Conservation (phyloP, 345 rosid genomes). For the Dovyalis caffra region DNA sequence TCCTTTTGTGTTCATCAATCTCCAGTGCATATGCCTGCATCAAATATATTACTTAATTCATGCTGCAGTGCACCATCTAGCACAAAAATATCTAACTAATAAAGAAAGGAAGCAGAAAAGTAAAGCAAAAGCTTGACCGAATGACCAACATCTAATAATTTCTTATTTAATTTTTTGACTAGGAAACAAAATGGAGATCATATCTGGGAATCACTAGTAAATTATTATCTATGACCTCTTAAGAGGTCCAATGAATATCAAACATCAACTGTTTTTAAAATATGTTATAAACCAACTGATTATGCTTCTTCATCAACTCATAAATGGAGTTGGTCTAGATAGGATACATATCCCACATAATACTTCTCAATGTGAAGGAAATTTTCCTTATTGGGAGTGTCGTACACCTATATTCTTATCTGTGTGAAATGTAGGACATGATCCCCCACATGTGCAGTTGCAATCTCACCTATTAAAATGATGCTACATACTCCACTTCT, state of each 20-base stretch:
- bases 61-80: not conserved
- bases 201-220: not conserved
- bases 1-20: slow-evolving; percentile 68
- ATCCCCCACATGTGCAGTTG: too few relatives aligned
- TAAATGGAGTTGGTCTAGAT: too few relatives aligned
- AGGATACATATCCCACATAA: too few relatives aligned
- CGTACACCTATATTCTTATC: too few relatives aligned
- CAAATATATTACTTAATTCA: not conserved
- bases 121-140: not conserved
- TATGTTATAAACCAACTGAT: not conserved
- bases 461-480: not conserved
- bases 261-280: too few relatives aligned
- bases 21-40: slow-evolving; percentile 76
- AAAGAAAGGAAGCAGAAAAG: not conserved
- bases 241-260: too few relatives aligned
- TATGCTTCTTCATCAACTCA: too few relatives aligned
- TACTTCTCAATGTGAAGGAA: too few relatives aligned
- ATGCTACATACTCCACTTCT: not conserved
- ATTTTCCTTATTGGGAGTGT: too few relatives aligned
- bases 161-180: not conserved
- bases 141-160: not conserved
- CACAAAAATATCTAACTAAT: not conserved
- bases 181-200: not conserved
- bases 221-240: too few relatives aligned
- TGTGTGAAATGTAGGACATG: too few relatives aligned